Base-by-base conservation (phyloP, 768 basidiomycete species). In the Asterophora parasitica region DNA sequence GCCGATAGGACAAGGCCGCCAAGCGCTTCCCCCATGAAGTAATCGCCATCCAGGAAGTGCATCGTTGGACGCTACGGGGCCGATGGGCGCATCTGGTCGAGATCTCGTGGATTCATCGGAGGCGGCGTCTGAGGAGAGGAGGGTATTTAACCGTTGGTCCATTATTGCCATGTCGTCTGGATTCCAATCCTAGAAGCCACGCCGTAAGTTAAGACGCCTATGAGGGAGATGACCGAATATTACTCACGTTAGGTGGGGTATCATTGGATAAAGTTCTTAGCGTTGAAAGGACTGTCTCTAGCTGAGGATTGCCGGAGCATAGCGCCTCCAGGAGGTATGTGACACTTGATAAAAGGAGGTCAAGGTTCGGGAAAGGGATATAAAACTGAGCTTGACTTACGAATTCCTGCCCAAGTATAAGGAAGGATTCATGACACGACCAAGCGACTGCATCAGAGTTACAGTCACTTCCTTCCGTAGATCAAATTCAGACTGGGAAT, bases 1-100 rank as follows among this genome's bases (percentile, higher is more conserved):
- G 7, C 88, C 88, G 37, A 90, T 82, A 4, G 88, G 86, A 58
- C 78, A 82, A 2, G 81, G 73, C 52, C 67, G 72, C 88, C 88
- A 88, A 31, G 63, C 62, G 12, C 65, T 66, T 13, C 53, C 63
- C 16, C 61, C 60, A 23, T 71, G 65, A 10, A 82, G 64, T 34
- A 71, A 46, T 42, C 68, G 69, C 85, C 88, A 89, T 16, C 85
- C 87, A 7, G 55, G 50, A 1, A 66, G 61, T 6, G 68, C 39
- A 17, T 46, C 42, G 32, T 42, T 46, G 4, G 33, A 50, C 19
- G n/a, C 15, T n/a, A 33, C 20, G 15, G 17, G n/a, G 30, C 27
- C 36, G 27, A 20, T 16, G 3, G 44, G 36, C 6, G 35, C 32
- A 33, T 36, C 26, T 32, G 44, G 16, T 26, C 16, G 28, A 30